These are phyloP conservation scores for Sphaerobolus stellatus DNA, from an alignment of 1,284 basidiomycete genomes.

Conservation along the genomic window DNA sequence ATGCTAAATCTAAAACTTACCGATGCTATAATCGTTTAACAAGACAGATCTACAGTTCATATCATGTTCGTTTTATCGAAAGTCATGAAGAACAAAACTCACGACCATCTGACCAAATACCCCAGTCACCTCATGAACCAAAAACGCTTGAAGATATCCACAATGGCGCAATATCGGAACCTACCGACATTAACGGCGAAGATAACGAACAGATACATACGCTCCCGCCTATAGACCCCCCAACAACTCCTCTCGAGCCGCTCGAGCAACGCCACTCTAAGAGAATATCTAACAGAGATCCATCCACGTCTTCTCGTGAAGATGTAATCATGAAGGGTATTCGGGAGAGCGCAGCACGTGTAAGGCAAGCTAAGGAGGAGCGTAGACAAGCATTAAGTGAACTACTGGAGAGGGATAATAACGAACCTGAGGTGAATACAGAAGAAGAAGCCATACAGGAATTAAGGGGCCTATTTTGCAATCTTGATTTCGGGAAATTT, in stretches of 20 bases:
- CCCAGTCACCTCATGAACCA: no score
- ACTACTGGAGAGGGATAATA: background rate
- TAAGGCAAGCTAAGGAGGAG: background rate
- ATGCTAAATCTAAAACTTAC: slow-evolving; percentile 22
- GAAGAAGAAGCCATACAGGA: background rate
- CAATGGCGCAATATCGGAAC: no score
- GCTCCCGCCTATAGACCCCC: no score
- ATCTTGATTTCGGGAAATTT: background rate
- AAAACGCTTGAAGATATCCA: no score
- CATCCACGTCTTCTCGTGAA: no score
- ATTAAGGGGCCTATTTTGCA: background rate
- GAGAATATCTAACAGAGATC: no score
- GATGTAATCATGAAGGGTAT: background rate
- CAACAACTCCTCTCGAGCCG: no score
- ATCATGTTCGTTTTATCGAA: slow-evolving; percentile 35
- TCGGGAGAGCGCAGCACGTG: background rate
- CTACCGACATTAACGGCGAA: no score
- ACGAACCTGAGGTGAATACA: background rate
- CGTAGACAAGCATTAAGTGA: background rate
- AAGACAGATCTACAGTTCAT: slow-evolving; percentile 23
- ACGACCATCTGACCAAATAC: no score
- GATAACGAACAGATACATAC: no score
- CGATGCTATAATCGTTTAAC: slow-evolving; percentile 19
- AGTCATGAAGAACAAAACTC: slow-evolving; percentile 16
- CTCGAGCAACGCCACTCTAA: background rate